Conservation (phyloP, 176 grass and related monocot species). For the Luzula sylvatica region DNA sequence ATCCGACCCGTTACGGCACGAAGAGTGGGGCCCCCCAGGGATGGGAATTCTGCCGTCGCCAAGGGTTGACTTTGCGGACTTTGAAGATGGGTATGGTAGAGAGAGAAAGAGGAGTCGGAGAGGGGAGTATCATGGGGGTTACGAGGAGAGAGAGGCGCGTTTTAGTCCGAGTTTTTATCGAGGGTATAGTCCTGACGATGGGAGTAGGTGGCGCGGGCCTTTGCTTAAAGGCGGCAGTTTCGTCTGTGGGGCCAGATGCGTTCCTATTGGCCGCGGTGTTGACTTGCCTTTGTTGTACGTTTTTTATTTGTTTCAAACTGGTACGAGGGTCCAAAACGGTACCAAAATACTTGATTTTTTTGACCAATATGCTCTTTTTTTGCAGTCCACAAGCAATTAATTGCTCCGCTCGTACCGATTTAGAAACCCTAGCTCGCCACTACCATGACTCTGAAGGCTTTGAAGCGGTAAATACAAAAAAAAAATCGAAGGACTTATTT, state of each 20-base stretch:
- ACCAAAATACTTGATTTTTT: background rate
- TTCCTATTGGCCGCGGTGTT: constrained; percentile 59
- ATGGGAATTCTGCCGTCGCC: constrained; percentile 46
- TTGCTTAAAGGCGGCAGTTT: constrained; percentile 77
- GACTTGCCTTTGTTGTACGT: constrained; percentile 42
- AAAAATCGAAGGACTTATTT: too few relatives aligned
- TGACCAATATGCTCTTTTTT: constrained; percentile 22
- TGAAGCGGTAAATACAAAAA: constrained; percentile 47
- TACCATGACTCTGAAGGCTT: constrained; percentile 63
- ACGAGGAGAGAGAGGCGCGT: constrained; percentile 31
- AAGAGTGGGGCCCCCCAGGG: constrained; percentile 23
- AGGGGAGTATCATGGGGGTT: constrained; percentile 21
- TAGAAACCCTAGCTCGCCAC: constrained; percentile 77
- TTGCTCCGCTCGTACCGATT: constrained; percentile 72
- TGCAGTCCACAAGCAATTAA: constrained; percentile 62
- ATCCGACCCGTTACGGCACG: constrained; percentile 31
- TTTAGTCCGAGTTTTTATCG: constrained; percentile 38
- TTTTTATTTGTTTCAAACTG: background rate
- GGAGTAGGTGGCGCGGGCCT: constrained; percentile 56
- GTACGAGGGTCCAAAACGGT: too few relatives aligned
- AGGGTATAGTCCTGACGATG: constrained; percentile 36
- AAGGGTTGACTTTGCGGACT: constrained; percentile 1
- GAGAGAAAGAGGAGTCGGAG: constrained; percentile 46
- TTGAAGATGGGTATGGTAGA: constrained; percentile 35
- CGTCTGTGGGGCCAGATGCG: constrained; percentile 82